Conservation (phyloP, 2,329 filamentous ascomycete species). For the Fusarium abutilonis region DNA sequence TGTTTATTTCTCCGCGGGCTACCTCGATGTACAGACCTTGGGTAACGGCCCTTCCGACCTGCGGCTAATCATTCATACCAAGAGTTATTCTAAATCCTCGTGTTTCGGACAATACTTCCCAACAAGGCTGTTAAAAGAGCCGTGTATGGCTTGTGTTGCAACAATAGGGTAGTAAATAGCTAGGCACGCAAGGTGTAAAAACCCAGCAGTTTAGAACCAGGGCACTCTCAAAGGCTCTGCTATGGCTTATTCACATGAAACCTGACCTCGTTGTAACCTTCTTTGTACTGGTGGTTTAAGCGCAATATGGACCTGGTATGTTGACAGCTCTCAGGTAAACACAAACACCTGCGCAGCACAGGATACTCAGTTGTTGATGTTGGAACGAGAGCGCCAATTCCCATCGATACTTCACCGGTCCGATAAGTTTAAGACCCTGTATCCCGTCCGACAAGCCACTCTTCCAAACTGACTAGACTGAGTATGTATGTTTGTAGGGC, state of each 20-base stretch:
- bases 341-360: no score
- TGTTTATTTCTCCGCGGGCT: constrained; percentile 21
- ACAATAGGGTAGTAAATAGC: constrained; percentile 10
- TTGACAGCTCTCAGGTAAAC: constrained; percentile 4
- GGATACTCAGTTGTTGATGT: no score
- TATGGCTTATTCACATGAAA: constrained; percentile 6
- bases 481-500: not conserved
- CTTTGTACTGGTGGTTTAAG: constrained; percentile 1
- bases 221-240: not conserved
- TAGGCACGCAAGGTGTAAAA: constrained; percentile 4
- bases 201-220: constrained; percentile 14
- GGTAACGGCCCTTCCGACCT: constrained; percentile 24
- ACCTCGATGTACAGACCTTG: constrained; percentile 3
- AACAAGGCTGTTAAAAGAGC: constrained; percentile 1
- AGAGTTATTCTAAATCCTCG: not conserved
- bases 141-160: not conserved
- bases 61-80: constrained; percentile 5
- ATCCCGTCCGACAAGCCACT: not conserved
- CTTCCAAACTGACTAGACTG: no score
- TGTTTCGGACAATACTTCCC: constrained; percentile 16
- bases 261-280: not conserved
- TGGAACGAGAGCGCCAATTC: no score
- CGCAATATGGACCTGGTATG: not conserved
- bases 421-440: not conserved
- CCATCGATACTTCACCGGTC: not conserved